phyloP scores from a whole-genome alignment of 441 rosid species.

The Erodium texanum region DNA sequence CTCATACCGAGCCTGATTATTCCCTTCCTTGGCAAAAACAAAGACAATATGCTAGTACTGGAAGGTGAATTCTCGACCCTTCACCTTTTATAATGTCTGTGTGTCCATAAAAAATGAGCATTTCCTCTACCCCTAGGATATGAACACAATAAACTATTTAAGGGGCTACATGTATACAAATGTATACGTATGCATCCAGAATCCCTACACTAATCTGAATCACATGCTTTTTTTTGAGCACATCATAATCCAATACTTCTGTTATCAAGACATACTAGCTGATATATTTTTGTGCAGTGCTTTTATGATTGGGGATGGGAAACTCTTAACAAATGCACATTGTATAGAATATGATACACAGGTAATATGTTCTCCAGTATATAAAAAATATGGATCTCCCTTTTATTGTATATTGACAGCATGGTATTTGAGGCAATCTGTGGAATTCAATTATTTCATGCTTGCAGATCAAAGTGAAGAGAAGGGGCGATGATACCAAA shows the following conservation, averaged over 20 bases:
- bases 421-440: neutral
- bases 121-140: neutral
- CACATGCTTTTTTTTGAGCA: neutral
- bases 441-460: neutral
- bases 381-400: neutral
- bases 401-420: neutral
- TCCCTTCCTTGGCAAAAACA: slow-evolving; percentile 99
- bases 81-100: neutral
- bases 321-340: slow-evolving; percentile 92
- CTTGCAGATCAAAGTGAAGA: slow-evolving; percentile 75
- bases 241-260: neutral
- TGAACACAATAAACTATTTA: neutral
- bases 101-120: no score
- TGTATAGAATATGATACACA: slow-evolving; percentile 82
- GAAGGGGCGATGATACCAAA: slow-evolving; percentile 89
- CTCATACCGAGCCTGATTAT: slow-evolving; percentile 89
- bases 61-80: slow-evolving; percentile 43
- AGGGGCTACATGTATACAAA: neutral
- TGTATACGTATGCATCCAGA: neutral
- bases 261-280: neutral
- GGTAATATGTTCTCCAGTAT: slow-evolving; percentile 30
- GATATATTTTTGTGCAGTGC: slow-evolving; percentile 45
- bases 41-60: slow-evolving; percentile 84
- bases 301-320: slow-evolving; percentile 91
- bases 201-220: neutral